These are phyloP conservation scores for Podospora appendiculata DNA, from an alignment of 495 filamentous ascomycete genomes.

Conservation along the genomic window DNA sequence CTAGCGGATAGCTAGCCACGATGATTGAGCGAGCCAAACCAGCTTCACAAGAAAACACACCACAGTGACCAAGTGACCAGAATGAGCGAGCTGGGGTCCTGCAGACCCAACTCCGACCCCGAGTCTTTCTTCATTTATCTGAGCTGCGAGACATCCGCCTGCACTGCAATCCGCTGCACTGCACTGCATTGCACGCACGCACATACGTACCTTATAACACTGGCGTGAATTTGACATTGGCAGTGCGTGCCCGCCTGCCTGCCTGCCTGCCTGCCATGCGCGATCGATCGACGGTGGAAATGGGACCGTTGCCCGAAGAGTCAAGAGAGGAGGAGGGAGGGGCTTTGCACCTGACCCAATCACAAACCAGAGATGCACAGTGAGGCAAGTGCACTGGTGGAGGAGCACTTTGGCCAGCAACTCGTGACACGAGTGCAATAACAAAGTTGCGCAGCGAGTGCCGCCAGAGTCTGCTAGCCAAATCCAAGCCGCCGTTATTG, in stretches of 20 bases:
- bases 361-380: conserved; percentile 1
- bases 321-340: too few relatives aligned
- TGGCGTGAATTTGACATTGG: conserved; percentile 4
- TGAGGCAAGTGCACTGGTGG: conserved; percentile 15
- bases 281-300: conserved; percentile 1
- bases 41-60: not conserved
- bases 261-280: too few relatives aligned
- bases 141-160: too few relatives aligned
- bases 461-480: not conserved
- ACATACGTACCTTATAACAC: conserved; percentile 2
- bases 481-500: not conserved
- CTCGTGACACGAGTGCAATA: not conserved
- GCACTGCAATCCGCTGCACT: not conserved
- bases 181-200: conserved; percentile 4
- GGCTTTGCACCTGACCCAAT: conserved; percentile 12
- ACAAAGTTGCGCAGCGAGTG: not conserved
- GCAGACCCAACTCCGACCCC: too few relatives aligned
- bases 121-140: too few relatives aligned
- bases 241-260: too few relatives aligned
- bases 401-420: not conserved
- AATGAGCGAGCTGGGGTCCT: too few relatives aligned
- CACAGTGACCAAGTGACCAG: too few relatives aligned
- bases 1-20: conserved; percentile 26
- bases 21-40: conserved; percentile 22
- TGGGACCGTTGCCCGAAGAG: conserved; percentile 6